phyloP scores from a whole-genome alignment of 1,284 basidiomycete species.

The Ceratobasidium sp. region DNA sequence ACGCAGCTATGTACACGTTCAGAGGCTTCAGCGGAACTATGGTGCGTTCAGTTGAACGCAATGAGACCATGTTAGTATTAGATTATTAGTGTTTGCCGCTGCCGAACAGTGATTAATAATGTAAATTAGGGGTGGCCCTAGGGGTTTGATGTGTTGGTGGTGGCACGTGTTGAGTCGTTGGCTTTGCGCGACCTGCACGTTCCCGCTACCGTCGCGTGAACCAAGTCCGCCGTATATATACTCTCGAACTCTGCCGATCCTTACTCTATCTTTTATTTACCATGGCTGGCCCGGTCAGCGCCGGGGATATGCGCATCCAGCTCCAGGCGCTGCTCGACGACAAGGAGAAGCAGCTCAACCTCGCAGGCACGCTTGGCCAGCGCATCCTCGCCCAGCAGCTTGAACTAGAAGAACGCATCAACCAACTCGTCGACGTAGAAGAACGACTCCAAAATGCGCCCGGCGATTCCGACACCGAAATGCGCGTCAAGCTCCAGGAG shows the following conservation, averaged over 20 bases:
- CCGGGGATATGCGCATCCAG: conserved; percentile 73
- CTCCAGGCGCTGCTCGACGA: conserved; percentile 85
- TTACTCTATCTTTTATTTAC: conserved; percentile 30
- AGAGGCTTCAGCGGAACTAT: too few relatives aligned
- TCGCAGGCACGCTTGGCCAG: conserved; percentile 90
- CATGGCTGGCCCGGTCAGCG: conserved; percentile 19
- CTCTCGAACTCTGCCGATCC: conserved; percentile 27
- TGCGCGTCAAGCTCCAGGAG: conserved; percentile 78
- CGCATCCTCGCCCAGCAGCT: conserved; percentile 91
- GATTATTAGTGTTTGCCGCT: too few relatives aligned
- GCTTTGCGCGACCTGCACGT: conserved; percentile 41
- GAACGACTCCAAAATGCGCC: conserved; percentile 69
- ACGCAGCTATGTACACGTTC: too few relatives aligned
- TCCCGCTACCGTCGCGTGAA: conserved; percentile 28
- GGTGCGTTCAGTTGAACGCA: too few relatives aligned
- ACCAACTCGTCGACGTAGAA: conserved; percentile 74
- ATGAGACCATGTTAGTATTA: too few relatives aligned
- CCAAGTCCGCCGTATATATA: conserved; percentile 25
- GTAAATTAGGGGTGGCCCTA: conserved; percentile 6
- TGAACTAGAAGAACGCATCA: conserved; percentile 89
- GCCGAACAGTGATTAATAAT: too few relatives aligned
- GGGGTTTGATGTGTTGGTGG: conserved; percentile 37
- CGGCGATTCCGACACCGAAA: conserved; percentile 69
- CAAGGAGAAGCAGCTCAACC: conserved; percentile 91
- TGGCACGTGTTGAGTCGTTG: conserved; percentile 33